These are phyloP conservation scores for Macrophomina tecta DNA, from an alignment of 2,329 filamentous ascomycete species.

Conservation along the genomic window DNA sequence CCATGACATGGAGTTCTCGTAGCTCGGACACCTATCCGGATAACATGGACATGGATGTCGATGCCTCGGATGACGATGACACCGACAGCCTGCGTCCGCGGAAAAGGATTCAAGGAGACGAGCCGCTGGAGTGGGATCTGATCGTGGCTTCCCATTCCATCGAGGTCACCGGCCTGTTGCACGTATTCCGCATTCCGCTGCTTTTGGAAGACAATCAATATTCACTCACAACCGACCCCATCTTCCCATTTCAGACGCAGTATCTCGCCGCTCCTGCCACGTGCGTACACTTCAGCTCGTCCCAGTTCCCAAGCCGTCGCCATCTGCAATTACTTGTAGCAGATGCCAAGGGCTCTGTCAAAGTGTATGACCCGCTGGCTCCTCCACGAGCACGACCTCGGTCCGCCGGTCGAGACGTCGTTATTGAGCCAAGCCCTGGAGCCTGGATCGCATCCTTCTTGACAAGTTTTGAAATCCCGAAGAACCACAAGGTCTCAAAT, in stretches of 20 bases:
- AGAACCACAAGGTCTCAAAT: constrained; percentile 35
- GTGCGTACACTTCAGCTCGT: constrained; percentile 61
- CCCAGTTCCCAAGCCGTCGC: constrained; percentile 57
- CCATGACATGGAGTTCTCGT: constrained; percentile 58
- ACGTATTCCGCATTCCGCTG: constrained; percentile 49
- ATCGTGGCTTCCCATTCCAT: constrained; percentile 50
- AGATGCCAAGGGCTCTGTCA: constrained; percentile 61
- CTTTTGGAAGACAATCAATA: constrained; percentile 39
- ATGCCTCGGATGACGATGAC: constrained; percentile 35
- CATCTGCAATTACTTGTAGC: constrained; percentile 63
- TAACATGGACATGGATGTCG: constrained; percentile 43
- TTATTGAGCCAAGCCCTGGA: constrained; percentile 29
- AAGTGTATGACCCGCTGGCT: constrained; percentile 63
- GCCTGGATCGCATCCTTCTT: constrained; percentile 42
- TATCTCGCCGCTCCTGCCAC: constrained; percentile 57
- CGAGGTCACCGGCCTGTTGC: constrained; percentile 47
- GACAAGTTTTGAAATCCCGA: constrained; percentile 41
- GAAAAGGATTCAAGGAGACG: constrained; percentile 29
- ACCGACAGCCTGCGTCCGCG: constrained; percentile 23
- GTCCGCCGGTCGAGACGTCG: constrained; percentile 30
- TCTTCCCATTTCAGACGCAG: constrained; percentile 54
- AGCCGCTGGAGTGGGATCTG: constrained; percentile 46
- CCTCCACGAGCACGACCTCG: constrained; percentile 35
- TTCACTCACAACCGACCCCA: constrained; percentile 44
- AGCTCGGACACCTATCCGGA: constrained; percentile 29